phyloP scores from a whole-genome alignment of 148 eudicot genomes.

The Pharnaceum exiguum region DNA sequence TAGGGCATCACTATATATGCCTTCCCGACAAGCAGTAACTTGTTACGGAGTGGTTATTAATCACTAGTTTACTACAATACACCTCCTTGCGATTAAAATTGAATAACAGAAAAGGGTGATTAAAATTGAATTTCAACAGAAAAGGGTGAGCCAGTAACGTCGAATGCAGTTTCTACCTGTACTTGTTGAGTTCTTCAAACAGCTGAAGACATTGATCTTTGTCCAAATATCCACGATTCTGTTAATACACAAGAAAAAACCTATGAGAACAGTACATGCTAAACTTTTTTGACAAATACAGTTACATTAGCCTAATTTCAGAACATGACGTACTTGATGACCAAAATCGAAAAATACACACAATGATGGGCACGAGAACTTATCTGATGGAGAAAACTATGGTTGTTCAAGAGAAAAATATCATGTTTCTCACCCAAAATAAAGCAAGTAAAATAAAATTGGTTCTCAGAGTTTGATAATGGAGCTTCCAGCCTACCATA shows the following conservation, averaged over 20 bases:
- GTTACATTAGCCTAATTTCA: too few relatives aligned
- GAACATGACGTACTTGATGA: too few relatives aligned
- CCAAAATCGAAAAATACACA: too few relatives aligned
- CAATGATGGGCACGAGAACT: too few relatives aligned
- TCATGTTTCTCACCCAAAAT: too few relatives aligned
- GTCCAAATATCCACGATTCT: conserved; percentile 56
- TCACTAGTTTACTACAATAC: not conserved
- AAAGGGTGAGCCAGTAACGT: not conserved
- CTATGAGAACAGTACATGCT: not conserved
- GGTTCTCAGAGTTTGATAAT: too few relatives aligned
- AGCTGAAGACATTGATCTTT: conserved; percentile 62
- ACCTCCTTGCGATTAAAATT: not conserved
- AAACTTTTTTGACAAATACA: not conserved
- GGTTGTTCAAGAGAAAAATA: too few relatives aligned
- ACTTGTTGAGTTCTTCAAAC: conserved; percentile 81
- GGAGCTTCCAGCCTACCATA: too few relatives aligned
- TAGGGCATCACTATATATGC: not conserved
- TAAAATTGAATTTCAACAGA: not conserved
- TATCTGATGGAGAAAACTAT: too few relatives aligned
- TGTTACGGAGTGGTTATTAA: too few relatives aligned
- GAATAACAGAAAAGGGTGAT: not conserved
- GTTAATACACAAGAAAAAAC: conserved; percentile 13
- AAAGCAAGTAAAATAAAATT: too few relatives aligned
- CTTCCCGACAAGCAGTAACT: too few relatives aligned
- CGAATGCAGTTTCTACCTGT: conserved; percentile 56